phyloP scores from a whole-genome alignment of 2,329 filamentous ascomycete genomes.

The Sordariomycetes sp. region DNA sequence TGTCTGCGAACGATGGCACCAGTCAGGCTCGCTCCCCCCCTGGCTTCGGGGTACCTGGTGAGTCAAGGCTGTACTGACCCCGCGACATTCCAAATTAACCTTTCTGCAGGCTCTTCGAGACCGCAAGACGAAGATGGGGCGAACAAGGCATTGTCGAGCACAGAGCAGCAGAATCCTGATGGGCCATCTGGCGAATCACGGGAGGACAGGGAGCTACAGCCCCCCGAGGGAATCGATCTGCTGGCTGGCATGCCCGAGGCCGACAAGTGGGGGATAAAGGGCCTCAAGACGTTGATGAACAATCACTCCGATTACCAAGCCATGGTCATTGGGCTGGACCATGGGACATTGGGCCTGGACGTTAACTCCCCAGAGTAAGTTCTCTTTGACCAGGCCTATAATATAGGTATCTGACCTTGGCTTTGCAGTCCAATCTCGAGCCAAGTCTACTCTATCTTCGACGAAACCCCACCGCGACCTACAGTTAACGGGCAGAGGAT shows the following conservation, averaged over 20 bases:
- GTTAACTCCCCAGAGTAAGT: slow-evolving; percentile 48
- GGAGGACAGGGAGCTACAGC: slow-evolving; percentile 30
- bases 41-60: slow-evolving; percentile 27
- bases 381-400: not conserved
- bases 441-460: slow-evolving; percentile 53
- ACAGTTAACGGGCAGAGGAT: slow-evolving; percentile 41
- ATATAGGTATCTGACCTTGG: slow-evolving; percentile 1
- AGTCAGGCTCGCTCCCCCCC: slow-evolving; percentile 40
- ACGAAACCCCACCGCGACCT: slow-evolving; percentile 49
- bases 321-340: slow-evolving; percentile 51
- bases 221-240: slow-evolving; percentile 42
- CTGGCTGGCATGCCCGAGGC: slow-evolving; percentile 51
- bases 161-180: slow-evolving; percentile 30
- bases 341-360: slow-evolving; percentile 47
- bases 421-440: slow-evolving; percentile 43
- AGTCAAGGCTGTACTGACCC: not conserved
- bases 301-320: slow-evolving; percentile 55
- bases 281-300: slow-evolving; percentile 53
- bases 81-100: not conserved
- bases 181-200: slow-evolving; percentile 26
- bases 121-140: slow-evolving; percentile 24
- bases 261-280: slow-evolving; percentile 58
- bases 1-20: slow-evolving; percentile 49
- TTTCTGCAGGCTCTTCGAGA: slow-evolving; percentile 26
- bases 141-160: slow-evolving; percentile 15